Conservation (phyloP, 106 monocot species). For the Ottelia alismoides region DNA sequence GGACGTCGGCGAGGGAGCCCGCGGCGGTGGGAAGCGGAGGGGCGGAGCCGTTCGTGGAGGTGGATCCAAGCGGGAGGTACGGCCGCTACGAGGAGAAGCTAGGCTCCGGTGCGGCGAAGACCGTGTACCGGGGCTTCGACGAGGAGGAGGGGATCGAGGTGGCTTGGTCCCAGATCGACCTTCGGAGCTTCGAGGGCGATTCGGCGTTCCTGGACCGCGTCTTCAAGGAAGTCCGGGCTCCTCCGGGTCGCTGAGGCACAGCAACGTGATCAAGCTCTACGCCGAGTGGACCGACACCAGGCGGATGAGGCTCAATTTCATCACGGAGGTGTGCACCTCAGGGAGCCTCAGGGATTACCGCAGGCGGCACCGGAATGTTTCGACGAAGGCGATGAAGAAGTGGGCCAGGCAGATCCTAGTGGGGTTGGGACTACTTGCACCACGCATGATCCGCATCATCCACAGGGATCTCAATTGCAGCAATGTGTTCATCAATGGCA, state of each 20-base stretch:
- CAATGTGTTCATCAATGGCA: conserved; percentile 91
- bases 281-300: conserved; percentile 28
- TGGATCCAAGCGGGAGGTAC: conserved; percentile 73
- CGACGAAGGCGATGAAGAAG: conserved; percentile 72
- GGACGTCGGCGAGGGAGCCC: too few relatives aligned
- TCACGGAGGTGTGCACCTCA: conserved; percentile 90
- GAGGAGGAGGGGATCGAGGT: conserved; percentile 79
- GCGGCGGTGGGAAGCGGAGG: conserved; percentile 19
- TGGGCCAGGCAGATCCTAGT: conserved; percentile 69
- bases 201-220: conserved; percentile 26
- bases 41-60: conserved; percentile 69
- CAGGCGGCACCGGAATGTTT: conserved; percentile 48
- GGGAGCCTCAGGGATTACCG: conserved; percentile 66
- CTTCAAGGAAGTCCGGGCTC: conserved; percentile 55
- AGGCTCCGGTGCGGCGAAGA: conserved; percentile 57
- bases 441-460: conserved; percentile 75
- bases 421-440: conserved; percentile 75
- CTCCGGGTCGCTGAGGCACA: conserved; percentile 44
- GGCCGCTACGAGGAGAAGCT: conserved; percentile 65
- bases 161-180: conserved; percentile 77
- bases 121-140: conserved; percentile 84
- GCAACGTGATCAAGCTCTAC: conserved; percentile 57
- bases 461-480: conserved; percentile 87
- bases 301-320: conserved; percentile 51
- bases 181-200: conserved; percentile 25